Evolutionary conservation across 306 rosid genomes (phyloP), one percentile per base, ranked within the genome.

Genomic region (Malus orientalis): DNA sequence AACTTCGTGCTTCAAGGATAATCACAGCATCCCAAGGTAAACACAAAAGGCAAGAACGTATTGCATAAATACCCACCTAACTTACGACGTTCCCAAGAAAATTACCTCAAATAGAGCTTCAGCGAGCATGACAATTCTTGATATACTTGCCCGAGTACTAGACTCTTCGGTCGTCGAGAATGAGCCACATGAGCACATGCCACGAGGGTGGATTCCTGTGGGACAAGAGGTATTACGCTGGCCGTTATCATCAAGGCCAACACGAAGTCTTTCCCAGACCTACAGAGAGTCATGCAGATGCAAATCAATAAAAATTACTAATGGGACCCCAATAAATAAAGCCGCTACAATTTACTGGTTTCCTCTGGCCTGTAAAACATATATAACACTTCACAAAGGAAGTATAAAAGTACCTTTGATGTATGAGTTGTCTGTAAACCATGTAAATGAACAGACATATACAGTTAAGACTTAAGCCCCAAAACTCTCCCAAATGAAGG

Each of bases 261-360:
- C 92, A 36, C 91, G 94, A 83, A 92, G 93, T 83, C 98, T 92
- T 86, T 95, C 98, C 98, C 95, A 90, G 69, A 89, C 85, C 98
- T 94, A 77, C 67, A 78, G 71, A 33, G 80, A 76, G 76, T 76
- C 67, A 66, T 33, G 76, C 69, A 78, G 38, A 69, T 80, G 78
- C 84, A 78, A 67, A 74, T 75, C 73, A 25, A 38, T 38, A 47
- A 66, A 23, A 58, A 45, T 69, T 19, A 36, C 6, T 7, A 12
- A 20, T 25, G 22, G 22, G 65, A 13, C 29, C n/a, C 15, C 2
- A 32, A 76, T 64, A 69, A 42, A 32, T 51, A 49, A 8, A 59
- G 63, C 57, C 67, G 74, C 27, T 67, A 63, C 57, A 77, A 68
- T 55, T 18, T 11, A 29, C 25, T 2, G 25, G 32, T 20, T 30